Conservation (phyloP, 2,329 filamentous ascomycete species). For the Colletotrichum camelliae region DNA sequence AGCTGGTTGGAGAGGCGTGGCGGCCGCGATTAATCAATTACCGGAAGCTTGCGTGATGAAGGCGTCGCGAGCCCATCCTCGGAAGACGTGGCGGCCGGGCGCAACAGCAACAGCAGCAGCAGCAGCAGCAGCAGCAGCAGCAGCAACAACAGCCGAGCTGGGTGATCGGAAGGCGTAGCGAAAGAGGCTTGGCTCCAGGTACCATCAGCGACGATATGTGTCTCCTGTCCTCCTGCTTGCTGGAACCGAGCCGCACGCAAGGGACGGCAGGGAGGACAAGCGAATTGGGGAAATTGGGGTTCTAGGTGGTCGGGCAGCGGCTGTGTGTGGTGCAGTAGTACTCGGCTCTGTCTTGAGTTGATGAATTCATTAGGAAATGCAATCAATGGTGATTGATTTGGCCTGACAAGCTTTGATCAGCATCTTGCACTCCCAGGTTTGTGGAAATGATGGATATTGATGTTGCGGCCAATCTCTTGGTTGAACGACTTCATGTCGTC, state of each 20-base stretch:
- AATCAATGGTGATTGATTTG: background rate
- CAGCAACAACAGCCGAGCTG: background rate
- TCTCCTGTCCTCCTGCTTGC: too few species aligned
- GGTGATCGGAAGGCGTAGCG: background rate
- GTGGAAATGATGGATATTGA: background rate
- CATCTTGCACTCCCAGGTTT: background rate
- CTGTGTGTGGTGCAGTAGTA: background rate
- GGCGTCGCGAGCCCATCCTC: background rate
- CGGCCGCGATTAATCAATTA: background rate
- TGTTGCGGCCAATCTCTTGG: background rate
- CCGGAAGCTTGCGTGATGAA: background rate
- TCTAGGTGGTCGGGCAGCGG: background rate
- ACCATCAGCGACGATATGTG: background rate
- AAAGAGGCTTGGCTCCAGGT: slow-evolving; percentile 14
- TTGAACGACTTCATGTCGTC: background rate
- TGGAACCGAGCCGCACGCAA: slow-evolving; percentile 10
- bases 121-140: background rate
- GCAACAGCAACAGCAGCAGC: background rate
- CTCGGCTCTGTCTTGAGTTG: background rate
- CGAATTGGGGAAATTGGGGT: slow-evolving; percentile 8
- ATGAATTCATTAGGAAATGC: background rate
- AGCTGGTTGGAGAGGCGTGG: background rate
- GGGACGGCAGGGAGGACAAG: background rate
- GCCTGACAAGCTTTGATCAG: background rate
- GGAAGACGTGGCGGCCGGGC: background rate